Evolutionary conservation across 2,329 filamentous ascomycete species (phyloP).

Genomic region (Calonectria pseudoturangicola): DNA sequence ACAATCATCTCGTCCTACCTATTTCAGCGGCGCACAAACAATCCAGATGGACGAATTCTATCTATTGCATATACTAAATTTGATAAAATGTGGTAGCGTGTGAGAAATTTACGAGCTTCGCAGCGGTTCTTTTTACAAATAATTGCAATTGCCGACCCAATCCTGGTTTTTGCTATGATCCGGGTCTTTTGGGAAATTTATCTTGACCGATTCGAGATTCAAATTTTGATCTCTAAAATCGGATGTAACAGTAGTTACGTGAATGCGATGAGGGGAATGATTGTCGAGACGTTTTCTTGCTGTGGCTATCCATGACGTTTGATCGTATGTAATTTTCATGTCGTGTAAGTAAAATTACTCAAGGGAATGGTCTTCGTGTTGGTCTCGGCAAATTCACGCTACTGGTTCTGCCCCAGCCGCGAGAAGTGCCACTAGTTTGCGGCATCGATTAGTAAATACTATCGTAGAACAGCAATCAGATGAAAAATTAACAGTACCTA

Average conservation of each 20-base stretch:
- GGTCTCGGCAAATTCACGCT: no score
- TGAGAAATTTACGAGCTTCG: not conserved
- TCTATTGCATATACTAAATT: not conserved
- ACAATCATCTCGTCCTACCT: not conserved
- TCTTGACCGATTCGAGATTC: not conserved
- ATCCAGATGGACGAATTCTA: not conserved
- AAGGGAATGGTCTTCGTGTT: no score
- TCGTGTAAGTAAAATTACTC: not conserved
- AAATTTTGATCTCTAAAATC: not conserved
- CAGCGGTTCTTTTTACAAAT: not conserved
- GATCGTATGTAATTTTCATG: not conserved
- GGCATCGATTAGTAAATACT: no score
- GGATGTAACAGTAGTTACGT: no score
- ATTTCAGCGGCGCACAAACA: not conserved
- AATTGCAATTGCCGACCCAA: not conserved
- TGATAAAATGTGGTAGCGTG: not conserved
- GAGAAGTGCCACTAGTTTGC: no score
- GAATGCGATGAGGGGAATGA: not conserved
- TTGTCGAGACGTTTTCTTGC: not conserved
- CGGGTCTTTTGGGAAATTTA: not conserved
- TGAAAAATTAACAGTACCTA: no score
- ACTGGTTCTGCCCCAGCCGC: no score
- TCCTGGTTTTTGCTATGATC: not conserved
- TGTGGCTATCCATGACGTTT: no score
- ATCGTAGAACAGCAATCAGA: no score